phyloP scores from a whole-genome alignment of 148 eudicot genomes.

The Pouteria glomerata region DNA sequence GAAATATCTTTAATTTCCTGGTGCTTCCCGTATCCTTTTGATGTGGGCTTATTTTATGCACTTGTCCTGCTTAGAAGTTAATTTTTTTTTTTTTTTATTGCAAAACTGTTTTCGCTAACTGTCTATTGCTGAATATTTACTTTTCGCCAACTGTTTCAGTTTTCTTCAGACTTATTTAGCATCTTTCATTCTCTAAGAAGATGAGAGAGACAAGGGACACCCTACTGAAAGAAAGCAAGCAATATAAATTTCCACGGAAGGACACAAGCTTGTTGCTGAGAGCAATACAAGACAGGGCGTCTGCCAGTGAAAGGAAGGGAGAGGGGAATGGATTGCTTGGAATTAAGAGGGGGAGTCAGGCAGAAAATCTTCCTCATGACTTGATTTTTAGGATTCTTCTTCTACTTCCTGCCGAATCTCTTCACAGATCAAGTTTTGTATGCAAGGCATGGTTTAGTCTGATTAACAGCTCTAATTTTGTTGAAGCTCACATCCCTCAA shows the following conservation, averaged over 20 bases:
- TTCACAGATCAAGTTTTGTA: slow-evolving; percentile 27
- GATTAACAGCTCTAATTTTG: slow-evolving; percentile 31
- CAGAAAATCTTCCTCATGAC: slow-evolving; percentile 26
- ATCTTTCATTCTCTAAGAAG: not conserved
- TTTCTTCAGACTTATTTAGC: too few relatives aligned
- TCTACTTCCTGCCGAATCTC: slow-evolving; percentile 29
- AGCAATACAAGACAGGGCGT: not conserved
- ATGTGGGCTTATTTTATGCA: not conserved
- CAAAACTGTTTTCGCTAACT: too few relatives aligned
- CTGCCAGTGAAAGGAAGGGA: not conserved
- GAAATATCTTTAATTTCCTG: not conserved
- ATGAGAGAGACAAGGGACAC: not conserved
- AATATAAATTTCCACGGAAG: not conserved
- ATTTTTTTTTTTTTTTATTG: not conserved
- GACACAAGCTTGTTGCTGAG: not conserved
- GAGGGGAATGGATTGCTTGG: not conserved
- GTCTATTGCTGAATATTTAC: too few relatives aligned
- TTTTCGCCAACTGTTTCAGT: too few relatives aligned
- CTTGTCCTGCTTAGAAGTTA: not conserved
- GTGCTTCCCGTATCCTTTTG: not conserved
- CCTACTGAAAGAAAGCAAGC: slow-evolving; percentile 1
- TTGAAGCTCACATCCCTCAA: slow-evolving; percentile 28
- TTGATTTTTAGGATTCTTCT: slow-evolving; percentile 32
- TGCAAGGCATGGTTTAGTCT: slow-evolving; percentile 38
- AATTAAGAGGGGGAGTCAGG: not conserved